phyloP scores from a whole-genome alignment of 169 alveolate species.

The Plasmodium vivax region DNA sequence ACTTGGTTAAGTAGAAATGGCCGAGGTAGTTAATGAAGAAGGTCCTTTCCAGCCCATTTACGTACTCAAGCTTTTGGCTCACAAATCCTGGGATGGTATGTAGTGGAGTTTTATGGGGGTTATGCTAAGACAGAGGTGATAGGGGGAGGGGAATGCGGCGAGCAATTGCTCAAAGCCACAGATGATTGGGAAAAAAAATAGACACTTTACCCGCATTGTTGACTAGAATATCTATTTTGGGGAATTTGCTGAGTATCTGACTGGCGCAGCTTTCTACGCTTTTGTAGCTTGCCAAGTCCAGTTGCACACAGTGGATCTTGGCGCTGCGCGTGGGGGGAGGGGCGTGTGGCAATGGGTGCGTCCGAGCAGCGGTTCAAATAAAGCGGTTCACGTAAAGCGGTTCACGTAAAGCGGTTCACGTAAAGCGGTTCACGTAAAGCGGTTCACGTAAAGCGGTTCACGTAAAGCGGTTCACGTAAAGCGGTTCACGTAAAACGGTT shows the following conservation, averaged over 20 bases:
- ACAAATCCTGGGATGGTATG: conserved; percentile 15
- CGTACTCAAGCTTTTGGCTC: conserved; percentile 32
- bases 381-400: background rate
- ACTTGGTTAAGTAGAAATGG: conserved; percentile 49
- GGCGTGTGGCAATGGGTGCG: background rate
- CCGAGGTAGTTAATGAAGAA: conserved; percentile 69
- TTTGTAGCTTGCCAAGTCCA: conserved; percentile 37
- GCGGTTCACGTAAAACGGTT: too few species aligned
- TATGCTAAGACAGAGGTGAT: background rate
- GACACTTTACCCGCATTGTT: conserved; percentile 51
- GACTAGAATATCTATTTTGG: conserved; percentile 64
- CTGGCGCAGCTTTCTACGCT: conserved; percentile 67
- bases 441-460: too few species aligned
- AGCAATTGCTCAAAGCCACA: background rate
- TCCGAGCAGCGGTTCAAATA: background rate
- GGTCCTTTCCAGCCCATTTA: conserved; percentile 24
- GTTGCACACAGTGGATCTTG: conserved; percentile 38
- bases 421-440: too few species aligned
- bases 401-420: too few species aligned
- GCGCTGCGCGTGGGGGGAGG: conserved; percentile 4
- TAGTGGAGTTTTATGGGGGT: background rate
- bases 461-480: too few species aligned
- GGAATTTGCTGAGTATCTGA: conserved; percentile 19
- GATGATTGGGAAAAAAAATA: background rate
- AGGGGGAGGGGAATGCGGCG: background rate